Evolutionary conservation across 2,329 filamentous ascomycete species (phyloP).

Genomic region (Geosmithia flava): DNA sequence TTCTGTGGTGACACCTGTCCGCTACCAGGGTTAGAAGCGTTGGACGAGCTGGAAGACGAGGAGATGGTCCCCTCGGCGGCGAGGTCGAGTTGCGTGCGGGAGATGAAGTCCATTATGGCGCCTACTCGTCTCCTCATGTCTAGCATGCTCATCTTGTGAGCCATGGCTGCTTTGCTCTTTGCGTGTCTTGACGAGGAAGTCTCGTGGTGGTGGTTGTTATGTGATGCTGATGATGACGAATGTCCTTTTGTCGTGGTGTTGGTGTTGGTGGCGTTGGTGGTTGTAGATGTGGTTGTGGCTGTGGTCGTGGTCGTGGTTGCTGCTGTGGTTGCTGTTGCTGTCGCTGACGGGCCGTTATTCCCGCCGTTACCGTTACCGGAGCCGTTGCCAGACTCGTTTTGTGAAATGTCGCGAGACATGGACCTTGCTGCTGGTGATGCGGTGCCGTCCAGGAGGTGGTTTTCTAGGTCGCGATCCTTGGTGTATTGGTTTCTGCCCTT

Average conservation of each 20-base stretch:
- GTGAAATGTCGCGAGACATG: constrained; percentile 33
- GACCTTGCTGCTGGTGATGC: constrained; percentile 42
- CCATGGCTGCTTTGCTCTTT: constrained; percentile 37
- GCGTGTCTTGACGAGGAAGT: constrained; percentile 27
- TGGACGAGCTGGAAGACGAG: constrained; percentile 13
- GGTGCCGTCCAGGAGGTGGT: constrained; percentile 25
- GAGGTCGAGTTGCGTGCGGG: constrained; percentile 77
- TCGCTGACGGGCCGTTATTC: constrained; percentile 9
- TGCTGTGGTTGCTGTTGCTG: too few species aligned
- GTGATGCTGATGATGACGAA: constrained; percentile 10
- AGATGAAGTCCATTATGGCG: constrained; percentile 81
- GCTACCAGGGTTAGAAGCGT: constrained; percentile 8
- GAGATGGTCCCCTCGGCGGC: constrained; percentile 48
- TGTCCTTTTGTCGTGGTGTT: too few species aligned
- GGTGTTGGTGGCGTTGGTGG: too few species aligned
- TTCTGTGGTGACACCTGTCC: constrained; percentile 27
- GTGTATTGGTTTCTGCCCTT: constrained; percentile 76
- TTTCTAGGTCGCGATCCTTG: constrained; percentile 52
- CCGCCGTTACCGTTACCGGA: constrained; percentile 20
- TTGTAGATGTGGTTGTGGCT: too few species aligned
- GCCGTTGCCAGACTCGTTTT: constrained; percentile 17
- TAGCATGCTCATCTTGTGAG: constrained; percentile 67
- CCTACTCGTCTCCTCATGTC: constrained; percentile 80
- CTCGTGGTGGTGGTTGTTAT: constrained; percentile 14
- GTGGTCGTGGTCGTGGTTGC: too few species aligned